Conservation (phyloP, 176 grass and related monocot species). For the Cenchrus fungigraminus region DNA sequence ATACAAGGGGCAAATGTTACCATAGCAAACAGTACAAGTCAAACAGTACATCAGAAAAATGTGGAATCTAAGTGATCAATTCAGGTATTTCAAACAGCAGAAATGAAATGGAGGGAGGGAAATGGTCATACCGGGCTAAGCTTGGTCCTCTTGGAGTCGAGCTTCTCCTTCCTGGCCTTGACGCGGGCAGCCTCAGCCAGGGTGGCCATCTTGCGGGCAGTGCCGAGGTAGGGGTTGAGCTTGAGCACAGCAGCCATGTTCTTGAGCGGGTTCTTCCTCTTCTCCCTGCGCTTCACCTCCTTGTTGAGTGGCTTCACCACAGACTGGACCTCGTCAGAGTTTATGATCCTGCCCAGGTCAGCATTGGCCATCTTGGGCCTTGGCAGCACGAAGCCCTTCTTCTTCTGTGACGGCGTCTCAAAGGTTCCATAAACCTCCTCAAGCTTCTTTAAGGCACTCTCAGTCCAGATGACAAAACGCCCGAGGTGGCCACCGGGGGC, state of each 20-base stretch:
- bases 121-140: conserved; percentile 44
- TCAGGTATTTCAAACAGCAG: neutral
- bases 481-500: conserved; percentile 82
- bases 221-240: conserved; percentile 77
- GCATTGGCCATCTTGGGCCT: conserved; percentile 82
- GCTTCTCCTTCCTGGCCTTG: conserved; percentile 78
- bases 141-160: conserved; percentile 63
- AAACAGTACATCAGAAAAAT: neutral
- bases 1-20: neutral
- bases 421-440: conserved; percentile 76
- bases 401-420: conserved; percentile 65
- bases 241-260: conserved; percentile 68
- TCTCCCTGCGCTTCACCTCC: conserved; percentile 65
- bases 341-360: conserved; percentile 82
- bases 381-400: conserved; percentile 83
- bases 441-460: conserved; percentile 87
- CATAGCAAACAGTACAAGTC: neutral
- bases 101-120: neutral
- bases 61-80: no score
- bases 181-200: conserved; percentile 73
- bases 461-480: conserved; percentile 86
- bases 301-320: conserved; percentile 75
- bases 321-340: conserved; percentile 83
- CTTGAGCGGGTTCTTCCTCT: conserved; percentile 86
- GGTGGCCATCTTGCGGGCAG: conserved; percentile 73